Base-by-base conservation (phyloP, 257 asterid genomes). In the Rubia yunnanensis region DNA sequence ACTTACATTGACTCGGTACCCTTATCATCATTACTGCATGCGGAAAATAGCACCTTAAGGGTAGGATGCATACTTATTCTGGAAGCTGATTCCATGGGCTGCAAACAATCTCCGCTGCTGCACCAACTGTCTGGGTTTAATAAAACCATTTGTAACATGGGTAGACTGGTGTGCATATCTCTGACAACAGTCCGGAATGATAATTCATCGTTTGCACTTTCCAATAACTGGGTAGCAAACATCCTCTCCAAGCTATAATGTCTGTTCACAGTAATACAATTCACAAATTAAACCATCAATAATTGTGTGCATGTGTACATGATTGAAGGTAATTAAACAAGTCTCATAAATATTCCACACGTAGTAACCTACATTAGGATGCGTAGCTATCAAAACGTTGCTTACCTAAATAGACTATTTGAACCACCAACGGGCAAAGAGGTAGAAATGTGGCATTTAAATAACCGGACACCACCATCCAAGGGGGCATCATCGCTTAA, bases 101-200 rank as follows among this genome's bases (percentile, higher is more conserved):
- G 9, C 75, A 77, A 66, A 66, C 83, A 74, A 38, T 60, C 74
- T 63, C 96, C 96, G 62, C 73, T 70, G 73, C 83, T 79, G 73
- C 82, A 76, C 97, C 99, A 87, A 20, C 88, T 74, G 72, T 85
- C 85, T 54, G 97, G 98, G 73, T 89, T 92, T 62, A 92, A 82
- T 76, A 87, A 82, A 77, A 89, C 80, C 77, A 92, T 83, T 69
- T 85, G 92, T 82, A 90, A 62, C 57, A 67, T 50, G 52, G 86
- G 87, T 39, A 80, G 56, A 74, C 83, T 83, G 22, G 88, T 84
- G 67, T 82, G 78, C 53, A 87, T 57, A 79, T 89, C 95, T 76
- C 87, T 80, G 69, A 92, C 91, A 64, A 86, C 78, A 44, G 96
- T 86, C 75, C 95, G 82, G 82, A 81, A 92, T 39, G 95, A 83